Evolutionary conservation across 805 yeast species (phyloP), one percentile per base, ranked within the genome.

Genomic region (Candida pini): DNA sequence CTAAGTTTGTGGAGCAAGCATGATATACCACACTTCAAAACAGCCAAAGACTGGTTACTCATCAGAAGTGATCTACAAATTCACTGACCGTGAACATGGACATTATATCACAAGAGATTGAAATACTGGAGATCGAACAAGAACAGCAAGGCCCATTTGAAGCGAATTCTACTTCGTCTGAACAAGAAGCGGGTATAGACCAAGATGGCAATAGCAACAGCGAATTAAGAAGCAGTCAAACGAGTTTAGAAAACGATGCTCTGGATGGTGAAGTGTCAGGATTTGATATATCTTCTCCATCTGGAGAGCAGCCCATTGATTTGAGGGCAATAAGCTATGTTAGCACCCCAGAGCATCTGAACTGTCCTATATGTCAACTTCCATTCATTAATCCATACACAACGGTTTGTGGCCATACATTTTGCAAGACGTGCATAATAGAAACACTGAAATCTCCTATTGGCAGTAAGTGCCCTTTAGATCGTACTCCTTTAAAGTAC

Each of bases 361-460:
- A 47, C 25, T 72, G 88, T 44, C 85, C 87, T 4, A 73, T 80
- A n/a, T 80, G 88, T 53, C 78, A 74, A 40, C 69, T 70, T 26
- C 82, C 83, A 5, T 72, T 80, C 41, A 64, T 76, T 6, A 64
- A 65, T 23, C 87, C 88, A 1, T 61, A 69, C 41, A 71, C 79
- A 5, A 81, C 87, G 1, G 53, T 64, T 2, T 80, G 88, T 56
- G 82, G 83, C 1, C 87, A 80, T 49, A 76, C 82, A 0, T 80
- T 79, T 45, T 80, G 88, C 53, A 62, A 63, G 36, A 62, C 57
- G 9, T 79, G 87, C 47, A 59, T 79, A 4, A 45, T 51, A 33
- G 76, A 69, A 43, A 64, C 72, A 30, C 51, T 73, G 18, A 64
- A 58, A 35, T 49, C 63, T 15, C 50, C 54, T 34, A 47, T 66